Base-by-base conservation (phyloP, 2,329 filamentous ascomycete species). In the Plenodomus tracheiphilus region DNA sequence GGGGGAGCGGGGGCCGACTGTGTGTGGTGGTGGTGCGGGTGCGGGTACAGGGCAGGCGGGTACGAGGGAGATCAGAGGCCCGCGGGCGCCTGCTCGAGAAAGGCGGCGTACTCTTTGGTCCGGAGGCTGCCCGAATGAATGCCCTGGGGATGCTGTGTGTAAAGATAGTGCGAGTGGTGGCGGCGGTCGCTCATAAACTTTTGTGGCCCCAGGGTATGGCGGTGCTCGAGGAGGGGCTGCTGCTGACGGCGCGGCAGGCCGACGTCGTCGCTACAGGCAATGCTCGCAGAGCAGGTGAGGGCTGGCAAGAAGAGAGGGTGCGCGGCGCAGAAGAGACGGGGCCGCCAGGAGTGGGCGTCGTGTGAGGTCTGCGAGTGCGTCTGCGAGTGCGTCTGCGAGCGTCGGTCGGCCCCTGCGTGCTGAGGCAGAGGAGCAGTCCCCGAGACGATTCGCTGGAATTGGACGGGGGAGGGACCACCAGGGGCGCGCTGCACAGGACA, bases 181-280 rank as follows among this genome's bases (percentile, higher is more conserved):
- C 55, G 52, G 61, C 49, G 59, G 58, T 62, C 56, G 59, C 56
- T 58, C 62, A 64, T 66, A 56, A 59, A 63, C 56, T 51, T 49
- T 48, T 49, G 48, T 32, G 47, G 53, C 38, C 40, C 47, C 46
- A 21, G 36, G 42, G 32, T 48, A 41, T 41, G 40, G 52, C 47
- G 49, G 51, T 57, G 46, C 51, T 47, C 48, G 39, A 43, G 39
- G 54, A 54, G 54, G 51, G 58, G 56, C 51, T 45, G 25, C 32
- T 10, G 32, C 17, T 15, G 20, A 17, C 13, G 44, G 52, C 44
- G 15, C 17, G 42, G 34, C 18, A 21, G 21, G 16, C 51, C 38
- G 22, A 36, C 40, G 35, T 20, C 18, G 35, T 20, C 36, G 50
- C 34, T 21, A 34, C 32, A 22, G 42, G 37, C 37, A 35, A 20